A percentile compares a stretch with the other conserved stretches of the same genome.
These are phyloP conservation scores for Coniochaeta ligniaria DNA, from an alignment of 2,329 filamentous ascomycete genomes.

Conservation along the genomic window DNA sequence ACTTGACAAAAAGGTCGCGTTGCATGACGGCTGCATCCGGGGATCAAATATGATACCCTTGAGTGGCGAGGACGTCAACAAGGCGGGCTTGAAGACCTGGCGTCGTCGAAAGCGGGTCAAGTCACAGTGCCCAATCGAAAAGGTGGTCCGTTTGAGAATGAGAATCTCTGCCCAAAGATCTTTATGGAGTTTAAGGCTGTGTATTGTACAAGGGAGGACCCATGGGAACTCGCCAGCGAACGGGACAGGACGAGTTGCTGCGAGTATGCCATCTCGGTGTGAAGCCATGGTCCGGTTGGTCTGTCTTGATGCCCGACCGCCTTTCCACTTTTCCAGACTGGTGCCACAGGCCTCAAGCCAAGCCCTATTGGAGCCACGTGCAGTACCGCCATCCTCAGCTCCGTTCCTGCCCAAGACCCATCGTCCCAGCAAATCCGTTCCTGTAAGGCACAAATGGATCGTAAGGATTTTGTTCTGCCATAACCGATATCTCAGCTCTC, in stretches of 20 bases:
- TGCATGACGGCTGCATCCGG: not conserved
- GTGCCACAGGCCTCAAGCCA: constrained; percentile 10
- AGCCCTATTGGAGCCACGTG: constrained; percentile 30
- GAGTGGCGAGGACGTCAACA: not conserved
- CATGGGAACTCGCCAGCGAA: not conserved
- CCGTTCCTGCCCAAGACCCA: constrained; percentile 2
- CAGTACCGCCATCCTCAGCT: constrained; percentile 15
- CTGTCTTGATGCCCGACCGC: not conserved
- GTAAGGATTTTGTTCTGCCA: not conserved
- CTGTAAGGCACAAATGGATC: constrained; percentile 17
- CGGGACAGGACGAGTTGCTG: not conserved
- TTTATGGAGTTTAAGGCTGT: not conserved
- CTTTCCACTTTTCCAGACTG: constrained; percentile 5
- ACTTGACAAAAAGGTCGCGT: not conserved
- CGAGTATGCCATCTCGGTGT: not conserved
- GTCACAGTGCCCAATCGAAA: not conserved
- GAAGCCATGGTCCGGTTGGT: not conserved
- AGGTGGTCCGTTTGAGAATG: not conserved
- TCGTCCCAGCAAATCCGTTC: not conserved
- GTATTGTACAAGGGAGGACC: not conserved
- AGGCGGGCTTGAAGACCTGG: not conserved
- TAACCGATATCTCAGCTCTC: not conserved
- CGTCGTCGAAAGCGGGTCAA: not conserved
- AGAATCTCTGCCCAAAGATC: not conserved
- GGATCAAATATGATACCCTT: not conserved